Evolutionary conservation across 1,139 yeast genomes (phyloP).

Genomic region (Yamadazyma diddensiae): DNA sequence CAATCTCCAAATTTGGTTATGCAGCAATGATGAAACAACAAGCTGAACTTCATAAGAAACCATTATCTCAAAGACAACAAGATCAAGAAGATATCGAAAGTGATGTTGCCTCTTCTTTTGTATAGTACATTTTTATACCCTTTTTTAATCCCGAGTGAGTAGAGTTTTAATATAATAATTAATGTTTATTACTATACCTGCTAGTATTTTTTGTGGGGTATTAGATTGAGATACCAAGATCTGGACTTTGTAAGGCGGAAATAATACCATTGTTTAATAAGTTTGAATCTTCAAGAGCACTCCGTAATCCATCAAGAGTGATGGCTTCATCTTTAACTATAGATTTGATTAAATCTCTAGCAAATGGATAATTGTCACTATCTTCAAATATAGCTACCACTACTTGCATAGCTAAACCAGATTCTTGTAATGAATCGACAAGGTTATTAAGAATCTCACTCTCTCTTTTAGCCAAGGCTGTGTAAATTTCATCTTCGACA

Average conservation of each 20-base stretch:
- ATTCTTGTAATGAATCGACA: conserved; percentile 25
- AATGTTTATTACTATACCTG: neutral
- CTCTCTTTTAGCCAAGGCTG: conserved; percentile 20
- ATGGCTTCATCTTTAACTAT: conserved; percentile 18
- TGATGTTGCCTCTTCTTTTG: conserved; percentile 3
- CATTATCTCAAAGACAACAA: conserved; percentile 2
- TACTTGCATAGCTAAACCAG: conserved; percentile 30
- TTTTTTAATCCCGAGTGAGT: too few species aligned
- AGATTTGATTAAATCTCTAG: conserved; percentile 18
- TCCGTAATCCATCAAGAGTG: conserved; percentile 14
- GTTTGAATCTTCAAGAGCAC: conserved; percentile 17
- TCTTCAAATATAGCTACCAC: conserved; percentile 16
- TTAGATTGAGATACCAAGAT: conserved; percentile 10
- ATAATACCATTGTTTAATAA: conserved; percentile 18
- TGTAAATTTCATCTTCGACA: conserved; percentile 4
- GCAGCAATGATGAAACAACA: conserved; percentile 9
- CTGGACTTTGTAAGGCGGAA: conserved; percentile 14
- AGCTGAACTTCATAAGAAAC: neutral
- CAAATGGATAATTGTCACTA: conserved; percentile 16
- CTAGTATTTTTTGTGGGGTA: neutral
- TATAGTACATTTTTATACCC: neutral
- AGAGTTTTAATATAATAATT: neutral
- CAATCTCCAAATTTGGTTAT: conserved; percentile 55
- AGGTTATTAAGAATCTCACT: conserved; percentile 21
- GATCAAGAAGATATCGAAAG: conserved; percentile 3